A percentile compares a stretch with the other conserved stretches of the same genome.
Evolutionary conservation across 2,329 filamentous ascomycete species (phyloP).

Genomic region (Pyrenochaeta sp.): DNA sequence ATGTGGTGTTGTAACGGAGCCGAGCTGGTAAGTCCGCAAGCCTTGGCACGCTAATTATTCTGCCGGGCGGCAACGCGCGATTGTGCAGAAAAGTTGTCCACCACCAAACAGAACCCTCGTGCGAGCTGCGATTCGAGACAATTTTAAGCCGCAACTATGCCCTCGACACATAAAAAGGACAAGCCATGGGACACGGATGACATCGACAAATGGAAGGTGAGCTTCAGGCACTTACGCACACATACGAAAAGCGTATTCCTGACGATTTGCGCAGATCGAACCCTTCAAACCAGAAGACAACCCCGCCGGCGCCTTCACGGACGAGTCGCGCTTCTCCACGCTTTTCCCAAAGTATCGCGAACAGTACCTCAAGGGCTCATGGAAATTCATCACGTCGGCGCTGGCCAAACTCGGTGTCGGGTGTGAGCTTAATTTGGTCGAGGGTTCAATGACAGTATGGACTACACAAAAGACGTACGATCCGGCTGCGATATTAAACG

Average conservation of each 20-base stretch:
- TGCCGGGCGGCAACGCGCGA: background rate
- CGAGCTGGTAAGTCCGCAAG: background rate
- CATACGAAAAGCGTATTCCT: background rate
- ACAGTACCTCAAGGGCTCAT: conserved; percentile 89
- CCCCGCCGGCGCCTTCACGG: conserved; percentile 81
- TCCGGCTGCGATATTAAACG: conserved; percentile 90
- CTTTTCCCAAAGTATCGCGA: conserved; percentile 97
- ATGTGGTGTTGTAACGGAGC: background rate
- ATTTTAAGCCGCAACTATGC: conserved; percentile 64
- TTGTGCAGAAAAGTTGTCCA: conserved; percentile 21
- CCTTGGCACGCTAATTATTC: conserved; percentile 4
- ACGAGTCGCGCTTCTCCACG: conserved; percentile 88
- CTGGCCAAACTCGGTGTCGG: conserved; percentile 89
- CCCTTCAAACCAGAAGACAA: conserved; percentile 88
- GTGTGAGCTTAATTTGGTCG: conserved; percentile 91
- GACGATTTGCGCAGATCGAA: conserved; percentile 65
- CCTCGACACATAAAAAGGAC: conserved; percentile 86
- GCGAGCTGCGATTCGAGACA: background rate
- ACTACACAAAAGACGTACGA: conserved; percentile 93
- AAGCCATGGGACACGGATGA: conserved; percentile 86
- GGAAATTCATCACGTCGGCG: conserved; percentile 87
- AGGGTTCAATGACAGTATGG: conserved; percentile 96
- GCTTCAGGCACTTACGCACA: conserved; percentile 4
- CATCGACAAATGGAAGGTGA: conserved; percentile 93
- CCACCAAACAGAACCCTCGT: background rate